Percentiles rank a stretch among this genome's conserved stretches.
Conservation (phyloP, 305 asterid genomes). For the Fraxinus xanthoxyloides region DNA sequence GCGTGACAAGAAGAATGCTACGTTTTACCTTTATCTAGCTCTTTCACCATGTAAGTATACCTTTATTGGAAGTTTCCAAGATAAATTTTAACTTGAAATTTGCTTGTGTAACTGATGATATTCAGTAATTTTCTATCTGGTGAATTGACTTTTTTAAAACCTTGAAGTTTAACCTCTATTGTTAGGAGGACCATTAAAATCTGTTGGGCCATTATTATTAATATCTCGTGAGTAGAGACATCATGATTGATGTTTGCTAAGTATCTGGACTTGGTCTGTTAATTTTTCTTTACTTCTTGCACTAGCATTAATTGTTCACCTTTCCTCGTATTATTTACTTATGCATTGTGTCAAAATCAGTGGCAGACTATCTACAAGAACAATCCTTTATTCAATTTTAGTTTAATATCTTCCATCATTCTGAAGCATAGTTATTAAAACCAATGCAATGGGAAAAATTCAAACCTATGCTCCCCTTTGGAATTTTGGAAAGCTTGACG, state of each 20-base stretch:
- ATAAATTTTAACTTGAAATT: conserved; percentile 1
- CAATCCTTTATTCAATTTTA: not conserved
- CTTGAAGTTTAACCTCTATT: not conserved
- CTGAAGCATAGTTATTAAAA: not conserved
- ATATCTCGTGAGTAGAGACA: not conserved
- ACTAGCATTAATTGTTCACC: not conserved
- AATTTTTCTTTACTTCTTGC: not conserved
- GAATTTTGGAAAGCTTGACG: no score
- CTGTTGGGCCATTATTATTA: not conserved
- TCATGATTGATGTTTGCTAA: not conserved
- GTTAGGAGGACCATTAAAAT: not conserved
- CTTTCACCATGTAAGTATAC: conserved; percentile 74
- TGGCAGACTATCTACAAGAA: not conserved
- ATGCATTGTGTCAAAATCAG: not conserved
- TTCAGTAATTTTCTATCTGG: not conserved
- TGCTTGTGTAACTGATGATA: not conserved
- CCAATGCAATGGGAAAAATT: not conserved
- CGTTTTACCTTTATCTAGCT: conserved; percentile 78
- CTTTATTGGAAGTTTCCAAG: conserved; percentile 6
- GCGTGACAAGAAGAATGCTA: conserved; percentile 85
- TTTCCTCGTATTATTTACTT: not conserved
- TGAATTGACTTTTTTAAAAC: conserved; percentile 5
- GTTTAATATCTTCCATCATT: not conserved
- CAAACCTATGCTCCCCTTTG: not conserved
- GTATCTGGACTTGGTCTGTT: not conserved